Evolutionary conservation across 163 green algal genomes (phyloP).

Genomic region (Scenedesmus sp.): DNA sequence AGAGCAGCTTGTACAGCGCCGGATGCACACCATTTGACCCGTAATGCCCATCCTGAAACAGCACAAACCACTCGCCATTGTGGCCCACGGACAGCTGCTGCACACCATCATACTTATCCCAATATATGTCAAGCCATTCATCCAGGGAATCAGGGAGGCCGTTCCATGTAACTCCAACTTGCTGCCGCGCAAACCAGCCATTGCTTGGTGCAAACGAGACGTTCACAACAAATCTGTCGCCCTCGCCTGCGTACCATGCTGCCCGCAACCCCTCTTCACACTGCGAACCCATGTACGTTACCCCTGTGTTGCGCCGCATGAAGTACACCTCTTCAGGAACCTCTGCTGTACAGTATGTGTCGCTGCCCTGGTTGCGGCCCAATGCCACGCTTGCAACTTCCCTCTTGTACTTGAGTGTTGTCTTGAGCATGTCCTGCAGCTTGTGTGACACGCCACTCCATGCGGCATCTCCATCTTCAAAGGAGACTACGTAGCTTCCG

Average conservation of each 20-base stretch:
- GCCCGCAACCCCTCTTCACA: background rate
- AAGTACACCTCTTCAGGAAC: background rate
- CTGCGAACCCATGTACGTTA: background rate
- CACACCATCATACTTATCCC: slow-evolving; percentile 3
- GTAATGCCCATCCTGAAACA: background rate
- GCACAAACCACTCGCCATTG: slow-evolving; percentile 40
- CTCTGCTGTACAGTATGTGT: background rate
- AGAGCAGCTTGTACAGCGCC: background rate
- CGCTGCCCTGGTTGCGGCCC: background rate
- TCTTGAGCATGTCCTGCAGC: background rate
- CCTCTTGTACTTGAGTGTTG: background rate
- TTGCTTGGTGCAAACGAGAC: slow-evolving; percentile 20
- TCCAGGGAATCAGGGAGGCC: background rate
- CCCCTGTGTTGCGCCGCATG: background rate
- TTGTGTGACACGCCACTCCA: background rate
- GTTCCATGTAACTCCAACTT: background rate
- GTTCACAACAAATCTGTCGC: background rate
- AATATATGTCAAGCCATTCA: background rate
- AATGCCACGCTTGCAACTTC: background rate
- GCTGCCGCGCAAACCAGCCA: slow-evolving; percentile 13
- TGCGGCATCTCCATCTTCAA: background rate
- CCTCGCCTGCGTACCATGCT: background rate
- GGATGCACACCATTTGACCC: slow-evolving; percentile 16
- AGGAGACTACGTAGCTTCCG: background rate
- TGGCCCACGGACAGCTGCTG: slow-evolving; percentile 27